Evolutionary conservation across 805 yeast genomes (phyloP).

Genomic region (Torulaspora microellipsoides): DNA sequence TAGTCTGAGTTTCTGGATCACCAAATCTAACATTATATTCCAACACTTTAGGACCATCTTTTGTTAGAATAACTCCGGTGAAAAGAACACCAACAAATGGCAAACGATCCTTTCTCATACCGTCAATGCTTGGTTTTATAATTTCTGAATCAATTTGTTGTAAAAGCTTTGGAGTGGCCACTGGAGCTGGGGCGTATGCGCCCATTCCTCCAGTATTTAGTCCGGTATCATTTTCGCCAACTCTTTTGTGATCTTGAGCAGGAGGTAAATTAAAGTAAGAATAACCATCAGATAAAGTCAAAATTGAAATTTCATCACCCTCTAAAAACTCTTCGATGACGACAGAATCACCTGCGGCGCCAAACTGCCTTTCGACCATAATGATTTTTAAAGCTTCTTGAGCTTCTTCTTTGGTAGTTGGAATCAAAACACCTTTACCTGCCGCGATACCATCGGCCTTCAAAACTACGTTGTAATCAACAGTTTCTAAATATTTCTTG

Average conservation of each 20-base stretch:
- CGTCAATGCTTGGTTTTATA: slow-evolving; percentile 87
- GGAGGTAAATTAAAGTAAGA: slow-evolving; percentile 87
- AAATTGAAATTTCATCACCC: slow-evolving; percentile 93
- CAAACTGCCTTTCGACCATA: slow-evolving; percentile 87
- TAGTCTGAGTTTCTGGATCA: slow-evolving; percentile 98
- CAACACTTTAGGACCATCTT: slow-evolving; percentile 86
- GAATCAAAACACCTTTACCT: slow-evolving; percentile 97
- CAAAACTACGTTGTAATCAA: slow-evolving; percentile 76
- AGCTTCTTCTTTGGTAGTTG: slow-evolving; percentile 80
- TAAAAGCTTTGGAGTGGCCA: slow-evolving; percentile 74
- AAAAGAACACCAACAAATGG: slow-evolving; percentile 96
- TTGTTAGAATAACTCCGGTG: slow-evolving; percentile 89
- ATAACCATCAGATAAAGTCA: slow-evolving; percentile 92
- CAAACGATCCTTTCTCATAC: slow-evolving; percentile 91
- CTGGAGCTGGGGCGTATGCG: slow-evolving; percentile 97
- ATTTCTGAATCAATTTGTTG: slow-evolving; percentile 66
- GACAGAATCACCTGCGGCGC: slow-evolving; percentile 89
- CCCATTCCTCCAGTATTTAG: slow-evolving; percentile 99
- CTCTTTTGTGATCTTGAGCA: slow-evolving; percentile 97
- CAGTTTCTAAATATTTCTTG: slow-evolving; percentile 55
- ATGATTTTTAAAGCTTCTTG: slow-evolving; percentile 74
- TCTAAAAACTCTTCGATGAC: slow-evolving; percentile 94
- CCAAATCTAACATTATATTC: slow-evolving; percentile 98
- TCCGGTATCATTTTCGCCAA: slow-evolving; percentile 90
- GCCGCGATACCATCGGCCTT: slow-evolving; percentile 99